Evolutionary conservation across 139 green algal genomes (phyloP), one percentile per base, ranked within the genome.

Genomic region (Volvox reticuliferus): DNA sequence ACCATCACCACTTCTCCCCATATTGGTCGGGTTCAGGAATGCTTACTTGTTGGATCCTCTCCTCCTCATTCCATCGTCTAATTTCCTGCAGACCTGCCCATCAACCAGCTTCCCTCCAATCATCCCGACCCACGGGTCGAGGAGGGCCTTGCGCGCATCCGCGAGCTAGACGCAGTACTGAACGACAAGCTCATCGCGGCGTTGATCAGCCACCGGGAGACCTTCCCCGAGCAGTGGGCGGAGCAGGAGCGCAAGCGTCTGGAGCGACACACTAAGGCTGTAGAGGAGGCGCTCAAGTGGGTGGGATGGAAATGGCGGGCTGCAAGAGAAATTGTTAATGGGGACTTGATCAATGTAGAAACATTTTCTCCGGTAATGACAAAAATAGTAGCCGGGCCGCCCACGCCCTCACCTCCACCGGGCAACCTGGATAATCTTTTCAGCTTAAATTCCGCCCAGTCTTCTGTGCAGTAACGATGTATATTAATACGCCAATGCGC

Each of bases 221-320:
- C 87, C 13, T 90, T 91, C 82, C 91, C 91, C 2, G 91, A 93
- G 21, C 79, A 88, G 89, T 89, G 81, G 71, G 73, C 26, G n/a
- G 91, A 88, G 91, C 79, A 90, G 80, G 80, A 93, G 81, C 69
- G 75, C 0, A 36, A 24, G 63, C 71, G 91, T 1, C 71, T 93
- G 69, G 87, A 92, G 24, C 28, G 36, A 65, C 87, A 89, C 36
- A 50, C 22, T 22, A 75, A 76, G 33, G n/a, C 1, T 19, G 67
- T 93, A 62, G 91, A 93, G 81, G 87, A 91, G 69, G 80, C 81
- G 32, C 91, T 93, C 78, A 93, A 91, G 91, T 93, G 30, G 84
- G 91, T 77, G 65, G 12, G 2, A 55, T 55, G 5, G 5, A 55
- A 55, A 55, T 75, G 67, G 67, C 67, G 9, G 6, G 12, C 12